phyloP scores from a whole-genome alignment of 805 yeast genomes.

The Suhomyces tanzawaensis region DNA sequence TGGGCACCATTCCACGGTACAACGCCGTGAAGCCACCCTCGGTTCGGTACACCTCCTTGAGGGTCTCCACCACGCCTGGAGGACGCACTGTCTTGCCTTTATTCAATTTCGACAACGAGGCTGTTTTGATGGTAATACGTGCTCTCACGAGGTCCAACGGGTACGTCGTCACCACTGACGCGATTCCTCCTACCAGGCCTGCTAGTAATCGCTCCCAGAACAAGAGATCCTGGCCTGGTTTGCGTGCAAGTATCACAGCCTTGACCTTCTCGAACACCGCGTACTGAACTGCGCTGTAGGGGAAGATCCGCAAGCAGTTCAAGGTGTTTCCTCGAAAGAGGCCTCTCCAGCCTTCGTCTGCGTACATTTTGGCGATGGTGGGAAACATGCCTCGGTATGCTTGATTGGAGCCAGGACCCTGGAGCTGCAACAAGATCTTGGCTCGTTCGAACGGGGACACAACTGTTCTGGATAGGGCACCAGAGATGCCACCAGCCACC shows the following conservation, averaged over 20 bases:
- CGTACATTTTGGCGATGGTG: slow-evolving; percentile 75
- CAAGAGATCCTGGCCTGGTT: slow-evolving; percentile 36
- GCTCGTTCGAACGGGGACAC: slow-evolving; percentile 96
- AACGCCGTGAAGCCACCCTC: slow-evolving; percentile 84
- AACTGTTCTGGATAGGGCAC: slow-evolving; percentile 81
- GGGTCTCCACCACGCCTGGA: slow-evolving; percentile 66
- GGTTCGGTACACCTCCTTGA: slow-evolving; percentile 55
- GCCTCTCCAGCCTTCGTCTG: slow-evolving; percentile 90
- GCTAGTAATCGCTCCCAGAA: slow-evolving; percentile 62
- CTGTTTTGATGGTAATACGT: slow-evolving; percentile 85
- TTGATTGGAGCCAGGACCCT: slow-evolving; percentile 55
- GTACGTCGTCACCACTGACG: slow-evolving; percentile 79
- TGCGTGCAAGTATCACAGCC: slow-evolving; percentile 26
- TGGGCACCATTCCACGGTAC: slow-evolving; percentile 86
- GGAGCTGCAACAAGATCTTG: slow-evolving; percentile 87
- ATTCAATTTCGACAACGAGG: slow-evolving; percentile 51
- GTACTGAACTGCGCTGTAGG: slow-evolving; percentile 93
- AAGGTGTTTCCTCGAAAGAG: slow-evolving; percentile 86
- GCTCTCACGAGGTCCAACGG: slow-evolving; percentile 92
- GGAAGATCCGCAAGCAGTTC: slow-evolving; percentile 86
- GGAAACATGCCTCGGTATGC: slow-evolving; percentile 67
- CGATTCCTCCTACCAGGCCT: slow-evolving; percentile 80
- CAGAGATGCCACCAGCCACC: slow-evolving; percentile 72
- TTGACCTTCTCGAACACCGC: slow-evolving; percentile 72
- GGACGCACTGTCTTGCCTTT: slow-evolving; percentile 50